Conservation (phyloP, 257 asterid species). For the Forsythia suspensa region DNA sequence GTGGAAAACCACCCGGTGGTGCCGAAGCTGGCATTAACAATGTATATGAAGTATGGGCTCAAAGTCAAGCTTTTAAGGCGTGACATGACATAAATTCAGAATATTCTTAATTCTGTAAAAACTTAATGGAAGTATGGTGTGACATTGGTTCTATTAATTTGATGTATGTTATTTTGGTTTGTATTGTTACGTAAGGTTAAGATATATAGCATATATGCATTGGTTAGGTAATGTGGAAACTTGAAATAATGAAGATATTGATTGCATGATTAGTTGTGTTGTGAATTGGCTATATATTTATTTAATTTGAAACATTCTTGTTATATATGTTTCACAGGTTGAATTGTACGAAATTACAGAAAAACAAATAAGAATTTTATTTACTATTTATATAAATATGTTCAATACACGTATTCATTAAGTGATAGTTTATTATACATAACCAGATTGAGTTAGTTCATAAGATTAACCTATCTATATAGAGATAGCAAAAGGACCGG, state of each 20-base stretch:
- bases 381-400: too few relatives aligned
- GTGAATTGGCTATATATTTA: not conserved
- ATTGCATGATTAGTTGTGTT: not conserved
- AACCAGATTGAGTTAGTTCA: too few relatives aligned
- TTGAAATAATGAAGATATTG: not conserved
- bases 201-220: not conserved
- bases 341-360: not conserved
- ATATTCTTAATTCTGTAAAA: not conserved
- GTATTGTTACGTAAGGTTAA: not conserved
- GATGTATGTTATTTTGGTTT: not conserved
- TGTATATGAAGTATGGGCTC: conserved; percentile 89
- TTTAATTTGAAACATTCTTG: not conserved
- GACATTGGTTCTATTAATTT: not conserved
- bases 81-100: conserved; percentile 21
- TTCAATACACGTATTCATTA: too few relatives aligned
- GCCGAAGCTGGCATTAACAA: conserved; percentile 87
- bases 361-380: not conserved
- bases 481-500: too few relatives aligned
- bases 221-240: not conserved
- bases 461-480: too few relatives aligned
- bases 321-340: not conserved
- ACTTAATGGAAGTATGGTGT: not conserved
- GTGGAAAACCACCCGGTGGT: conserved; percentile 55
- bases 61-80: conserved; percentile 61
- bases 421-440: too few relatives aligned